Evolutionary conservation across 441 rosid species (phyloP), one percentile per base, ranked within the genome.

Genomic region (Erodium texanum): DNA sequence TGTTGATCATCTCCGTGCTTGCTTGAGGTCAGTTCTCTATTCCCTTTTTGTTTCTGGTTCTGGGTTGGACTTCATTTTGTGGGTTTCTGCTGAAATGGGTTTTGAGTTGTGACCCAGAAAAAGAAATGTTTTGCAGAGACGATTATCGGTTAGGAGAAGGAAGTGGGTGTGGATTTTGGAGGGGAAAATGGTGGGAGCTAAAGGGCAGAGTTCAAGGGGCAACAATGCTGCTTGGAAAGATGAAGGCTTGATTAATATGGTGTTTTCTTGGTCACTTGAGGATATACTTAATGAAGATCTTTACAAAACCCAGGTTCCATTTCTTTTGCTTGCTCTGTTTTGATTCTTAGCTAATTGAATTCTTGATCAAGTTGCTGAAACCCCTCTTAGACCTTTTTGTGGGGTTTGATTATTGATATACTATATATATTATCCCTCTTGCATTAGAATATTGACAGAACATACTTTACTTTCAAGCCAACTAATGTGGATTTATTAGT

Each of bases 181-280:
- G 11, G 22, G 7, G 22, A 54, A 6, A 54, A 19, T 18, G 10
- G 23, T 18, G 61, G 61, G 20, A 0, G 10, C 1, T 3, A 3
- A 7, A 54, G 61, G 61, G 19, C 61, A 54, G 61, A 18, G 61
- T 19, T 54, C 61, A 6, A 54, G 18, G 18, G 18, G 61, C 61
- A 16, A 54, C 23, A 18, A 54, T 54, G 61, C 61, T 54, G 61
- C 23, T 23, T 18, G 24, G 24, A 54, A 54, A 54, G 64, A 27
- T 38, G 48, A 27, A 38, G 62, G 58, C 18, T 68, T 80, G 32
- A 56, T 58, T 22, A 58, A 67, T 61, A 20, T 0, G 14, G 62
- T 82, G 34, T 69, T 75, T 65, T 75, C 81, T 11, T 77, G 82
- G 85, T 75, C 77, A 11, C 63, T 73, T 38, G 71, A 77, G 7